Percentiles rank a stretch among this genome's conserved stretches.
Evolutionary conservation across 1,284 basidiomycete genomes (phyloP).

Genomic region (Tilletia caries): DNA sequence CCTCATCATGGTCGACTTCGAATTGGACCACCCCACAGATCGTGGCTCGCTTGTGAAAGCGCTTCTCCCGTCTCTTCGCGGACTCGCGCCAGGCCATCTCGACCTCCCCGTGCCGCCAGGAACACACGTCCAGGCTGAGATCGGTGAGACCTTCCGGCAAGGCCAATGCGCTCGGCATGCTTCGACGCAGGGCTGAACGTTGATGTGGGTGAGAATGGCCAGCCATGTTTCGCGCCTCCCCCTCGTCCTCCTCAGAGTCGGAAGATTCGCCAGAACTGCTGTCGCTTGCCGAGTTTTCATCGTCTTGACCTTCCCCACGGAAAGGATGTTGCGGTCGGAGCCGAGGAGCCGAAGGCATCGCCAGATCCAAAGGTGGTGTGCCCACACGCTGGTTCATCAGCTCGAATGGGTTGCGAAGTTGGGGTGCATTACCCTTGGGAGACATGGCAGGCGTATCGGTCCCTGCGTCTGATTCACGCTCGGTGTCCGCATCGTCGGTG

Average conservation of each 20-base stretch:
- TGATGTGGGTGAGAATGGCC: background rate
- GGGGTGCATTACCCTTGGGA: background rate
- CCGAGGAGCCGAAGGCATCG: background rate
- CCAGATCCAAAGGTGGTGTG: background rate
- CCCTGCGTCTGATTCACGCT: background rate
- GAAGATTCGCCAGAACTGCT: background rate
- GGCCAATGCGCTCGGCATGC: background rate
- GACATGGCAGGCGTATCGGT: constrained; percentile 1
- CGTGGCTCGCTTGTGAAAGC: background rate
- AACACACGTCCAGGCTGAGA: background rate
- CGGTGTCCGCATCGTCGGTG: background rate
- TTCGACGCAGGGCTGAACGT: background rate
- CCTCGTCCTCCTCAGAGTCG: background rate
- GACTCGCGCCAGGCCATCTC: background rate
- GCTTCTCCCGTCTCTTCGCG: background rate
- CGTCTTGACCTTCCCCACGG: background rate
- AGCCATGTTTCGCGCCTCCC: background rate
- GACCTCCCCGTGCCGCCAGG: background rate
- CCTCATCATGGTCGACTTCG: background rate
- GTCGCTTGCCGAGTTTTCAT: background rate
- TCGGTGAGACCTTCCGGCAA: background rate
- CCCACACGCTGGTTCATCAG: background rate
- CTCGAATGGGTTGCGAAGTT: background rate
- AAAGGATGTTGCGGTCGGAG: background rate
- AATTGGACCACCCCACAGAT: constrained; percentile 1